Conservation (phyloP, 495 filamentous ascomycete species). For the Aspergillus nidulans region DNA sequence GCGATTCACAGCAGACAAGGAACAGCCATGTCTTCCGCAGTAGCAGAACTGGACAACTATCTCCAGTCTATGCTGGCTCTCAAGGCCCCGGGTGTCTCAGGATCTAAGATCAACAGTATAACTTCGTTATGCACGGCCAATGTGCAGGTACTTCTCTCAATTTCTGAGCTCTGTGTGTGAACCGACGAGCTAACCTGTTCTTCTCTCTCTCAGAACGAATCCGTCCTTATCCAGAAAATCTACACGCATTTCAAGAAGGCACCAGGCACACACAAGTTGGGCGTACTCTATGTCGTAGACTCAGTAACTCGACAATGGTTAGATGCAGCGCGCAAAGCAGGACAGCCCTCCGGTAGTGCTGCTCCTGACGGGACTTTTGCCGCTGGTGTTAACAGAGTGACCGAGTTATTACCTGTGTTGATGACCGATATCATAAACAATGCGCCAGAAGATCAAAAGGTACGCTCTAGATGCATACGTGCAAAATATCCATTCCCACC, state of each 20-base stretch:
- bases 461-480: conserved; percentile 59
- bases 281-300: conserved; percentile 99
- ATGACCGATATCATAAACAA: conserved; percentile 93
- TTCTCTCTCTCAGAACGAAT: conserved; percentile 68
- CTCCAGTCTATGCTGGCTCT: conserved; percentile 86
- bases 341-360: conserved; percentile 70
- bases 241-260: conserved; percentile 97
- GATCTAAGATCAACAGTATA: conserved; percentile 80
- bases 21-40: conserved; percentile 64
- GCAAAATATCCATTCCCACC: conserved; percentile 24
- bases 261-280: conserved; percentile 92
- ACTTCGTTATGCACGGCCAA: conserved; percentile 82
- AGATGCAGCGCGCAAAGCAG: conserved; percentile 83
- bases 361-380: conserved; percentile 88
- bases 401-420: conserved; percentile 82
- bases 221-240: conserved; percentile 90
- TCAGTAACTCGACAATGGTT: conserved; percentile 98
- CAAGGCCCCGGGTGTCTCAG: conserved; percentile 91
- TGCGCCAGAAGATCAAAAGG: conserved; percentile 95
- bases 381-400: conserved; percentile 94
- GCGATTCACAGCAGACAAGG: conserved; percentile 7
- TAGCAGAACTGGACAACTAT: conserved; percentile 86
- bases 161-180: neutral
- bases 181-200: conserved; percentile 30
- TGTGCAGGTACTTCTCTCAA: conserved; percentile 68